A percentile compares a stretch with the other conserved stretches of the same genome.
Conservation (phyloP, 2,329 filamentous ascomycete species). For the Aspergillus sp. region DNA sequence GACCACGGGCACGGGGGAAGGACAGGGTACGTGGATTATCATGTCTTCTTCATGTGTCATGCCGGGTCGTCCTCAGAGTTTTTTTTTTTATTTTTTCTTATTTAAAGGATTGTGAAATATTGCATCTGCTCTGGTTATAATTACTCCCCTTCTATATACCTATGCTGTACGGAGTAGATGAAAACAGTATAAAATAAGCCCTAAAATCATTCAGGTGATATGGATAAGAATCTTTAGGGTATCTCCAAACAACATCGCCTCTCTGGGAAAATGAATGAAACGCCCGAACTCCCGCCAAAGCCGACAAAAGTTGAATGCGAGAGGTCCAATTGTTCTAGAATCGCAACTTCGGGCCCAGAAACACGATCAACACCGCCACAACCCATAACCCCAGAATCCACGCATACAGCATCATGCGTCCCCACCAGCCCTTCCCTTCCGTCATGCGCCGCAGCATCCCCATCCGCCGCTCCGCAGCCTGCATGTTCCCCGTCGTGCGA, state of each 20-base stretch:
- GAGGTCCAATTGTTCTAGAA: slow-evolving; percentile 53
- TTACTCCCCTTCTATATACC: neutral
- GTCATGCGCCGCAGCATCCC: slow-evolving; percentile 74
- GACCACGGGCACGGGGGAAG: slow-evolving; percentile 27
- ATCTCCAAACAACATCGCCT: neutral
- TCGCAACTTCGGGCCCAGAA: slow-evolving; percentile 81
- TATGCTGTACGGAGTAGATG: neutral
- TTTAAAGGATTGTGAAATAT: slow-evolving; percentile 4
- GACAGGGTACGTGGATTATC: slow-evolving; percentile 31
- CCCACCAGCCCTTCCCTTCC: slow-evolving; percentile 86
- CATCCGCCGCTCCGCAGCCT: slow-evolving; percentile 74
- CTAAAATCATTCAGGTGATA: neutral
- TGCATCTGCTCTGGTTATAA: slow-evolving; percentile 18
- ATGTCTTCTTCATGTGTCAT: slow-evolving; percentile 39
- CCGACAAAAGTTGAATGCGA: neutral
- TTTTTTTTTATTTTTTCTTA: slow-evolving; percentile 11
- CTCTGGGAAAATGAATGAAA: neutral
- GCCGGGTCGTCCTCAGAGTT: slow-evolving; percentile 34
- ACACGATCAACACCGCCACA: slow-evolving; percentile 75
- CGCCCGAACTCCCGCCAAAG: slow-evolving; percentile 1
- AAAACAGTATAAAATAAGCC: neutral
- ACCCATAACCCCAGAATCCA: slow-evolving; percentile 82
- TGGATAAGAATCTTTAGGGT: neutral
- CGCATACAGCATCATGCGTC: slow-evolving; percentile 76
- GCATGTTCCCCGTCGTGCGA: slow-evolving; percentile 72